Base-by-base conservation (phyloP, 129 eudicot genomes). In the Mikania micrantha region DNA sequence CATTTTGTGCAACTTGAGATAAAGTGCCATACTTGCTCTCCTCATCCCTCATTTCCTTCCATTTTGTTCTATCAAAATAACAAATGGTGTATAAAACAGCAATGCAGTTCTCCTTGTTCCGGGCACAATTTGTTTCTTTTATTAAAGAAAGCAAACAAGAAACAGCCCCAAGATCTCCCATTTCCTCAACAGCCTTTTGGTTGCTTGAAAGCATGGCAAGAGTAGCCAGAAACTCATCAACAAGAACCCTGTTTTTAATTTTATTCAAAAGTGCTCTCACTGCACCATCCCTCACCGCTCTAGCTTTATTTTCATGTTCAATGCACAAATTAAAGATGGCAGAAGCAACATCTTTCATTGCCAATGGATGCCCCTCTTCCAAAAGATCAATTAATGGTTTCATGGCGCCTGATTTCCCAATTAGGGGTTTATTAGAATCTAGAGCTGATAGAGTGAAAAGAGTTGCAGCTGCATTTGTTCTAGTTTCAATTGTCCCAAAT, bases 391-490 rank as follows among this genome's bases (percentile, higher is more conserved):
- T 78, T 5, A 93, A 76, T 4, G 99, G 93, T 71, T 85, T 84
- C 64, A 93, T 60, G 13, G 90, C 96, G 36, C 95, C 95, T 0
- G 84, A 71, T 79, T 89, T 83, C 7, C 99, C 99, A 12, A 93
- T 93, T 1, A 93, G 72, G 3, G 79, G 74, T 64, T 93, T 93
- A 71, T 93, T 93, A 7, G 99, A 82, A 21, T 93, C 99, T 1
- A 93, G 83, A 7, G 99, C 99, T 0, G 96, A 89, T 42, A 93
- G 69, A 28, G 96, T 93, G 80, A 93, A 93, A 64, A 93, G 95
- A 4, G 99, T 78, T 22, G 99, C 99, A 17, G 99, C 96, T 49
- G 99, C 86, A 79, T 93, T 93, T 54, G 85, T 82, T 74, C 83
- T 77, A 10, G 95, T 93, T 58, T 73, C 85, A 20, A 87, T 79